Conservation (phyloP, 495 filamentous ascomycete species). For the Chaetomidium leptoderma region DNA sequence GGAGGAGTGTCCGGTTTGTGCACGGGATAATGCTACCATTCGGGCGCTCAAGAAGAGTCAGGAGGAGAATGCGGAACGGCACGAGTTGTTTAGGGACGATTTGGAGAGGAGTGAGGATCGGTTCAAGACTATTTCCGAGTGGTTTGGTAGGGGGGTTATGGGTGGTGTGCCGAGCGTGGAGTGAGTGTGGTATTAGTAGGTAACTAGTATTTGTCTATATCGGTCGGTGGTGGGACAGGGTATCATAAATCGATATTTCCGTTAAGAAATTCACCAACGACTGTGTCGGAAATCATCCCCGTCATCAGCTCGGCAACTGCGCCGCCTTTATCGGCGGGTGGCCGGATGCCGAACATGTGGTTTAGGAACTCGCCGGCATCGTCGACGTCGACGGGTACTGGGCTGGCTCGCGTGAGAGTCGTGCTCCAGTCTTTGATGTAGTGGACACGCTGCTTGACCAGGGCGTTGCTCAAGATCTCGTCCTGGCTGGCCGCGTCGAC, state of each 20-base stretch:
- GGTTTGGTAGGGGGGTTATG: slow-evolving; percentile 94
- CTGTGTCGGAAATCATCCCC: neutral
- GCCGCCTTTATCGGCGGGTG: neutral
- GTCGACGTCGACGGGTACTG: slow-evolving; percentile 10
- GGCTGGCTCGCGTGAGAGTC: slow-evolving; percentile 10
- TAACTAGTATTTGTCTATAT: neutral
- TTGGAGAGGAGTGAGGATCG: slow-evolving; percentile 74
- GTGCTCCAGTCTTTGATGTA: slow-evolving; percentile 40
- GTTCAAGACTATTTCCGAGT: slow-evolving; percentile 86
- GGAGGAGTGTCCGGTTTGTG: slow-evolving; percentile 77
- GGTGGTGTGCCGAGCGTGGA: slow-evolving; percentile 38
- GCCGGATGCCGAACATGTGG: slow-evolving; percentile 32
- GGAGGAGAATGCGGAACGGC: slow-evolving; percentile 79
- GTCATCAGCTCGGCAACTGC: neutral
- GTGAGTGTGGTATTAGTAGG: neutral
- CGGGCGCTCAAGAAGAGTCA: slow-evolving; percentile 79
- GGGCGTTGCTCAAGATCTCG: slow-evolving; percentile 17
- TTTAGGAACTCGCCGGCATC: slow-evolving; percentile 36
- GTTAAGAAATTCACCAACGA: slow-evolving; percentile 2
- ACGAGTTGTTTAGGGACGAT: slow-evolving; percentile 84
- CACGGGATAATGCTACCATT: slow-evolving; percentile 77
- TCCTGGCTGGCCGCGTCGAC: slow-evolving; percentile 15
- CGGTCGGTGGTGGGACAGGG: neutral
- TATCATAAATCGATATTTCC: slow-evolving; percentile 8
- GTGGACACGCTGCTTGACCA: slow-evolving; percentile 34